Evolutionary conservation across 305 asterid species (phyloP), one percentile per base, ranked within the genome.

Genomic region (Fraxinus ornus): DNA sequence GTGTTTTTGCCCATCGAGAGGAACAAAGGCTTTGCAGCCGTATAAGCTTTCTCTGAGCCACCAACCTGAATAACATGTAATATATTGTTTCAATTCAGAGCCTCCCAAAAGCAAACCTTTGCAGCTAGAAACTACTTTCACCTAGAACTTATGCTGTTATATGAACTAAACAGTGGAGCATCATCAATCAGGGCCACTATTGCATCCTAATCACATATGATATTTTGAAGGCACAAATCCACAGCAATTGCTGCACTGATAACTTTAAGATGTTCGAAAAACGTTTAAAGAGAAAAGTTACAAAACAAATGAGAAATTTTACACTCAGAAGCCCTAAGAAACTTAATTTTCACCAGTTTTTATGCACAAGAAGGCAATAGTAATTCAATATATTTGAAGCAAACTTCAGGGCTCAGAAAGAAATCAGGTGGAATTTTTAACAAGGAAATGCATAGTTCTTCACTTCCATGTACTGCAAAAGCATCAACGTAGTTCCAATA

Each of bases 1-100:
- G 94, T 79, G 89, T 91, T 91, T 85, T 91, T 91, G 28, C 99
- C 99, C 99, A 96, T 96, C 10, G 97, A 87, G 75, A 88, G 94
- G 82, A 96, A 89, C 90, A 96, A 88, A 71, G 94, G 93, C 80
- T 89, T 89, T 57, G 98, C 97, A 79, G 91, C 89, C 68, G 30
- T 44, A 85, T 84, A 96, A 75, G 94, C 98, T 85, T 92, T 94
- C 88, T 94, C 97, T 2, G 91, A 78, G 72, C 98, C 99, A 79
- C 98, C 99, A 88, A 94, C 97, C 99, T 95, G 86, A 76, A 83
- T 52, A 32, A 83, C 83, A 84, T 62, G 70, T 39, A 81, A 87
- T 13, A 71, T 62, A 37, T 68, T 8, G 33, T 66, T 73, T 84
- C 33, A 77, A 83, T 64, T 84, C 78, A 62, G 80, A 86, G 62